Base-by-base conservation (phyloP, 768 basidiomycete genomes). In the Boletus subparvulus region DNA sequence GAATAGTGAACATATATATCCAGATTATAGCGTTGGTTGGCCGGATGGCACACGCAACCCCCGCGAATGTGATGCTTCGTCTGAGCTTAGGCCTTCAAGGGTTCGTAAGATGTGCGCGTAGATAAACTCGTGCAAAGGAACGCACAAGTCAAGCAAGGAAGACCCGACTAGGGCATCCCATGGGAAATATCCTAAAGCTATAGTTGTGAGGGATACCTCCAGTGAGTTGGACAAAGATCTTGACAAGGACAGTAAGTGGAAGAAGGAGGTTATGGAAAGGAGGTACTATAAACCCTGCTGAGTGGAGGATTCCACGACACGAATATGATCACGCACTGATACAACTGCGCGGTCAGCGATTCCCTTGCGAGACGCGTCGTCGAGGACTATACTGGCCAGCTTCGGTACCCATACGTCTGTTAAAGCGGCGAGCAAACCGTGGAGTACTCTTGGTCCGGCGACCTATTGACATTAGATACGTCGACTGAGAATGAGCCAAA, bases 221-320 rank as follows among this genome's bases (percentile, higher is more conserved):
- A 95, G 74, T 13, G 94, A 95, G 68, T 98, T 99, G 32, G 93
- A 95, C 50, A 98, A 75, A 1, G 94, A 91, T 36, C 97, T 83
- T 4, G 94, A 89, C 26, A 97, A 76, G 1, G 91, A 82, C 50
- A 95, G 78, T 0, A 83, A 84, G 72, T 98, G 83, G 75, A 98
- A 98, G 67, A 96, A 84, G 6, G 92, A 95, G 1, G 87, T 84
- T 49, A 96, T 67, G 28, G 93, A 92, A 37, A 98, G 69, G 56
- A 94, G 78, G 37, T 87, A 73, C 94, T 98, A 60, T 41, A 17
- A 44, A 21, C 21, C 42, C 42, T 30, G 54, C 44, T 42, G 32
- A 50, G n/a, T 24, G 36, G 44, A 41, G 6, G 19, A 19, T 16
- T 40, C 26, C 7, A 21, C 11, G 17, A 50, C 19, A 17, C 14